phyloP scores from a whole-genome alignment of 768 basidiomycete species.

The Pleurotus cornucopiae region DNA sequence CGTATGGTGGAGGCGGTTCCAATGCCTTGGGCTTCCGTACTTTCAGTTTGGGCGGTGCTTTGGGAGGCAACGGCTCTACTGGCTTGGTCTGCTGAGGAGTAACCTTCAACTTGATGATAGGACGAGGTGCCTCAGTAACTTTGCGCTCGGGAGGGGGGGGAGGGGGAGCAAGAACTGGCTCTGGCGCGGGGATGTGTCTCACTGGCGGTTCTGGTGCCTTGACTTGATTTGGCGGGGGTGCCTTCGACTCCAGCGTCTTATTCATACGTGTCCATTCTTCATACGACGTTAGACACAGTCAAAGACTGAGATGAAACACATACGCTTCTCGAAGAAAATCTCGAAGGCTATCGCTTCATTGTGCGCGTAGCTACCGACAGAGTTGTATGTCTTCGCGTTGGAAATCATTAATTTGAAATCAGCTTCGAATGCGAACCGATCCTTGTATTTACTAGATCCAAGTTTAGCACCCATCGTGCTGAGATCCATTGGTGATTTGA shows the following conservation, averaged over 20 bases:
- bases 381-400: constrained; percentile 88
- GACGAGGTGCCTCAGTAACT: constrained; percentile 23
- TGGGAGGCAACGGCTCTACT: constrained; percentile 25
- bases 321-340: constrained; percentile 82
- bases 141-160: constrained; percentile 28
- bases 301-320: constrained; percentile 22
- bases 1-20: constrained; percentile 59
- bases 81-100: constrained; percentile 31
- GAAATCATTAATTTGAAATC: constrained; percentile 87
- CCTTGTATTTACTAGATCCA: constrained; percentile 80
- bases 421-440: constrained; percentile 76
- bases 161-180: constrained; percentile 18
- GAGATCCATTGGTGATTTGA: constrained; percentile 94
- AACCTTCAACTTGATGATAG: constrained; percentile 68
- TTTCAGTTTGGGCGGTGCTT: constrained; percentile 32
- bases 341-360: constrained; percentile 76
- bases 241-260: constrained; percentile 72
- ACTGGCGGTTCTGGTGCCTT: background rate
- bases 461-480: constrained; percentile 85
- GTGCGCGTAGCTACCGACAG: constrained; percentile 63
- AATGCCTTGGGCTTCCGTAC: constrained; percentile 39
- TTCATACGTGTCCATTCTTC: constrained; percentile 86
- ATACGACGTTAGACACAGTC: background rate
- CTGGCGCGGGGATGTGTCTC: constrained; percentile 9
- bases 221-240: constrained; percentile 26